These are phyloP conservation scores for Jasminum sambac DNA, from an alignment of 257 asterid genomes.

Conservation along the genomic window DNA sequence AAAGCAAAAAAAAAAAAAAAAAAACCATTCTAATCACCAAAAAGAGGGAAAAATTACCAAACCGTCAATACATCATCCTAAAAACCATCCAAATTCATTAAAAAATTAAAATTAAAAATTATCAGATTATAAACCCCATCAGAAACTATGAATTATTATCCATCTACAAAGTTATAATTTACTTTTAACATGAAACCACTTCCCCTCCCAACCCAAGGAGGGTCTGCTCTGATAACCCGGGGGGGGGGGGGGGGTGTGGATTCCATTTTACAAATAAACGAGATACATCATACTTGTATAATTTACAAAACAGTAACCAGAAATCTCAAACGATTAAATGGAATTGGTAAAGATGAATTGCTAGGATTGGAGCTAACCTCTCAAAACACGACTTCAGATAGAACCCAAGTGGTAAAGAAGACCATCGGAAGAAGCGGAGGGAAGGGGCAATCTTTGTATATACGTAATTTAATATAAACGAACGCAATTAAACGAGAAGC, in stretches of 20 bases:
- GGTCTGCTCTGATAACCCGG: no score
- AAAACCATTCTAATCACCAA: no score
- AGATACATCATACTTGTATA: background rate
- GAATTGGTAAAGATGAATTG: background rate
- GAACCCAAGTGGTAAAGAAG: background rate
- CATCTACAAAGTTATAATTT: background rate
- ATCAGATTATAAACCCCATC: background rate
- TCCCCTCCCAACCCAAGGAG: background rate
- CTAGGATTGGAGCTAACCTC: background rate
- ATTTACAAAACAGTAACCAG: background rate
- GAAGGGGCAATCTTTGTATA: background rate
- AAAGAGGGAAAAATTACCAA: no score
- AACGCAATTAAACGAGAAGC: background rate
- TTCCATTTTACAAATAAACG: background rate
- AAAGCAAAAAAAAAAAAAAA: no score
- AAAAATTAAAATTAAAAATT: background rate
- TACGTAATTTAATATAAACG: background rate
- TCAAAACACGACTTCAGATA: background rate
- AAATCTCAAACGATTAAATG: background rate
- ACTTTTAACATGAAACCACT: background rate
- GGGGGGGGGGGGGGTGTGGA: no score
- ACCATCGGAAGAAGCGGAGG: background rate
- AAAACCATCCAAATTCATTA: background rate
- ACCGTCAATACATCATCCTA: conserved; percentile 19
- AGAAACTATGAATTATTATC: background rate